Evolutionary conservation across 495 filamentous ascomycete genomes (phyloP).

Genomic region (Baudoinia panamericana): DNA sequence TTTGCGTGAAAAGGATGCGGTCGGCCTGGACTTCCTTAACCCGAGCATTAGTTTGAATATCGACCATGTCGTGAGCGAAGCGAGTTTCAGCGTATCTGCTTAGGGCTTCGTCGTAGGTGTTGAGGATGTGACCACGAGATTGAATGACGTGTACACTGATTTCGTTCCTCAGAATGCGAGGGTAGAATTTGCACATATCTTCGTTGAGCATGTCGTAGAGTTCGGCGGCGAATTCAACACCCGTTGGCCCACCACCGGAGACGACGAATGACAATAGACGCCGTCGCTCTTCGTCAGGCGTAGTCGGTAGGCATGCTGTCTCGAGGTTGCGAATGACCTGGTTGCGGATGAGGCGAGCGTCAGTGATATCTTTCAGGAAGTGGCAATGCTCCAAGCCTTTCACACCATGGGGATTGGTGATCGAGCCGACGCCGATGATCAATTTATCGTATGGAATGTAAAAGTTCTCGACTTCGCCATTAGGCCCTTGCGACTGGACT

Average conservation of each 20-base stretch:
- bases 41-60: conserved; percentile 78
- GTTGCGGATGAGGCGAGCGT: conserved; percentile 81
- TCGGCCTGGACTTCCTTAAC: conserved; percentile 79
- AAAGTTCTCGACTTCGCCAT: conserved; percentile 61
- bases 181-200: conserved; percentile 72
- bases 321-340: conserved; percentile 86
- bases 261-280: conserved; percentile 88
- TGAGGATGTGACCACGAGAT: conserved; percentile 83
- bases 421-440: conserved; percentile 85
- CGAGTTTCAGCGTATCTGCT: conserved; percentile 84
- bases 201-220: conserved; percentile 94
- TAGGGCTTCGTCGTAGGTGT: conserved; percentile 94
- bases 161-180: conserved; percentile 81
- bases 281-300: conserved; percentile 73
- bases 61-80: conserved; percentile 80
- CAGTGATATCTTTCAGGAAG: conserved; percentile 86
- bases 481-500: conserved; percentile 55
- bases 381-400: conserved; percentile 89
- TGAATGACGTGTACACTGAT: conserved; percentile 97
- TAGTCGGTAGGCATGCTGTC: conserved; percentile 83
- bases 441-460: conserved; percentile 98
- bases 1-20: conserved; percentile 77
- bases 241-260: conserved; percentile 89
- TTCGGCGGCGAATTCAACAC: conserved; percentile 95
- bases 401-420: conserved; percentile 90